A percentile compares a stretch with the other conserved stretches of the same genome.
These are phyloP conservation scores for Tilletia indica DNA, from an alignment of 1,284 basidiomycete species.

Conservation along the genomic window DNA sequence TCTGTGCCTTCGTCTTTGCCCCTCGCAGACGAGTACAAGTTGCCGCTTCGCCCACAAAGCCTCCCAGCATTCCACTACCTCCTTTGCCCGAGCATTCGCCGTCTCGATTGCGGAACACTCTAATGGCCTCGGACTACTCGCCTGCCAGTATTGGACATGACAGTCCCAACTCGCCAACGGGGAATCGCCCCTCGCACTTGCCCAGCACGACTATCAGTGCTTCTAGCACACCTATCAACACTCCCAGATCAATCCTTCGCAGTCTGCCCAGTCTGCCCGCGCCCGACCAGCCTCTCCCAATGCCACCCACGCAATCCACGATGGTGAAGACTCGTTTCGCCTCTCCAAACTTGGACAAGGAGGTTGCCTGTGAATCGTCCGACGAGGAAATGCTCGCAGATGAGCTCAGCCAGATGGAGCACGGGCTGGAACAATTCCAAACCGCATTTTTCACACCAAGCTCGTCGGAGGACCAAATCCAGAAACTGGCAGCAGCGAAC, in stretches of 20 bases:
- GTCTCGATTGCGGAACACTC: too few species aligned
- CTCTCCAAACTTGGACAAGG: not conserved
- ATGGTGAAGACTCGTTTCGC: too few species aligned
- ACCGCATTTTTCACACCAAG: too few species aligned
- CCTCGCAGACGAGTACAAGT: not conserved
- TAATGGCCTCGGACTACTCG: too few species aligned
- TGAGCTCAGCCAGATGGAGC: slow-evolving; percentile 14
- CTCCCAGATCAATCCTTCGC: not conserved
- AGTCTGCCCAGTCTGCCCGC: too few species aligned
- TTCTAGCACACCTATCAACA: slow-evolving; percentile 10
- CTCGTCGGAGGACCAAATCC: too few species aligned
- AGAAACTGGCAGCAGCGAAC: not conserved
- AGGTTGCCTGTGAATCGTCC: not conserved
- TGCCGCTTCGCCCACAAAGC: not conserved
- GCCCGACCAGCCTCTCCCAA: too few species aligned
- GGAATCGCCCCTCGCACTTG: too few species aligned
- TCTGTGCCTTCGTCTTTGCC: too few species aligned
- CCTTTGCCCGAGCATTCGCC: not conserved
- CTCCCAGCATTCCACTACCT: slow-evolving; percentile 8
- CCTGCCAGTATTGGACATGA: too few species aligned
- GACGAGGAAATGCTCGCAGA: slow-evolving; percentile 12
- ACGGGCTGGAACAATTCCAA: not conserved
- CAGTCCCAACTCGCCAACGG: too few species aligned
- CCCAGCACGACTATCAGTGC: not conserved
- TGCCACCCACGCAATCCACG: too few species aligned